Evolutionary conservation across 768 basidiomycete species (phyloP), one percentile per base, ranked within the genome.

Genomic region (Lentinula guzmanii): DNA sequence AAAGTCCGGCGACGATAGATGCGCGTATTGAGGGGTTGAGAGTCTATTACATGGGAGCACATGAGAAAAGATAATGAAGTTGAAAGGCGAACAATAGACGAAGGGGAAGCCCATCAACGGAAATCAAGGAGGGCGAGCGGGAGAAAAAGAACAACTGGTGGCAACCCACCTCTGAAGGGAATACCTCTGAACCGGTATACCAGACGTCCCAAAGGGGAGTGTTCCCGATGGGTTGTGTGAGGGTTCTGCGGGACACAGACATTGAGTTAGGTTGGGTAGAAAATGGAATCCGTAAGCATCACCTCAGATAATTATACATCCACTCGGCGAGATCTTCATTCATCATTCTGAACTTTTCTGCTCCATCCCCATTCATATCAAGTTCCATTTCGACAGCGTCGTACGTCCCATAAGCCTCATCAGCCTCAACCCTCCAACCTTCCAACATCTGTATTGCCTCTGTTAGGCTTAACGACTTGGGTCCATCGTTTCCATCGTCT

Each of bases 21-120:
- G 86, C 79, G 28, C 87, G 84, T 15, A 86, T 69, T 0, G 87
- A 86, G 2, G 90, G 90, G 63, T 92, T 90, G 64, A 91, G 67
- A 10, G 90, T 67, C 87, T 91, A 58, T 3, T 43, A 58, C 16
- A 43, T 16, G 28, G 28, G 28, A 28, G 28, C 3, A 28, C 28
- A 28, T 28, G 28, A 28, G 28, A 28, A 28, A 28, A 28, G 28
- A 28, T 28, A 28, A 28, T 28, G 28, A 28, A 28, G 28, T 28
- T 28, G 28, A 4, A 28, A 28, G 2, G 28, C 28, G 28, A 28
- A 28, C 28, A 28, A 28, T 28, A 28, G 28, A 28, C 28, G 28
- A 28, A 28, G 28, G 28, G 28, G 28, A 28, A 28, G 28, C 28
- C 28, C 3, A 42, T 7, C 8, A 28, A 8, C 10, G 9, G 5